Evolutionary conservation across 352 stramenopile genomes (phyloP), one percentile per base, ranked within the genome.

Genomic region (Globisporangium okanoganense): DNA sequence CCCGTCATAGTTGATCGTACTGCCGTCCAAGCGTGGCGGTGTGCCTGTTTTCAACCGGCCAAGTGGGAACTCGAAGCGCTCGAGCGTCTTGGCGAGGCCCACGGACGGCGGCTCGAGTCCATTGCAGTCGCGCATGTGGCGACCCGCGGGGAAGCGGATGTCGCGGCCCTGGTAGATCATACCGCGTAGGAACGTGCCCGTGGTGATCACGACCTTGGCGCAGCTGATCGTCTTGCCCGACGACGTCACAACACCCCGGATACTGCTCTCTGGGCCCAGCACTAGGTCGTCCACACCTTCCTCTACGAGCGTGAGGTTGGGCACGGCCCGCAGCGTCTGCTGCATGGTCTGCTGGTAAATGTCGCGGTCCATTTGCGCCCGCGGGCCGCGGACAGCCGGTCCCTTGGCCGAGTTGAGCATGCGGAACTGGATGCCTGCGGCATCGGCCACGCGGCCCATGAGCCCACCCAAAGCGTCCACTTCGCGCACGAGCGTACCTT

Each of bases 381-480:
- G 76, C 5, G 96, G 90, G 0, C 90, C 92, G 29, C 90, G 79
- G 61, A 96, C 89, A 1, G 90, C 91, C 0, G 90, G 87, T 2
- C 91, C 90, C 54, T 97, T 99, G 29, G 94, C 77, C 54, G 88
- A 84, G 78, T 99, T 99, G 48, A 99, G 82, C 78, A 99, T 95
- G 9, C 84, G 78, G 74, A 98, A 99, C 73, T 99, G 97, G 72
- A 99, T 99, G 24, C 95, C 96, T 0, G 87, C 95, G 25, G 79
- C 68, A 82, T 99, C 97, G 5, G 96, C 97, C 14, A 98, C 82
- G 40, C 88, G 83, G 12, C 96, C 97, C 85, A 99, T 99, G 50
- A 99, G 76, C n/a, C 97, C 97, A 55, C 97, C 95, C 18, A 99
- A 72, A 16, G 97, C 97, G 75, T 99, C 97, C 53, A 99, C 95